Conservation (phyloP, 148 eudicot species). For the Fagopyrum esculentum region DNA sequence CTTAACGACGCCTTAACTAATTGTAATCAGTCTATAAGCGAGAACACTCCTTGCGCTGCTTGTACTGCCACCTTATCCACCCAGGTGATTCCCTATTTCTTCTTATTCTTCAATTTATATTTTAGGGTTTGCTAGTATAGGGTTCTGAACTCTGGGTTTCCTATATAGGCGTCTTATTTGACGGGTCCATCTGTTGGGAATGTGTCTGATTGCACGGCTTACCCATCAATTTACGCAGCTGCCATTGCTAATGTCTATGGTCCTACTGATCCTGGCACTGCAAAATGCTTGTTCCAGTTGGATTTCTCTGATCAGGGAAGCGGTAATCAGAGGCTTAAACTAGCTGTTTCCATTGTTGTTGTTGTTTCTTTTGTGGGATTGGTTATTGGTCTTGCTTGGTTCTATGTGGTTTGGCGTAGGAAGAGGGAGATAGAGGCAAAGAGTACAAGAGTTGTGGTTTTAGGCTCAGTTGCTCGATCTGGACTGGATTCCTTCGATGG, state of each 20-base stretch:
- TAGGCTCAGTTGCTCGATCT: conserved; percentile 26
- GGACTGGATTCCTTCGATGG: conserved; percentile 49
- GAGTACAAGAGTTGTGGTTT: conserved; percentile 17
- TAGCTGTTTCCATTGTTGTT: conserved; percentile 22
- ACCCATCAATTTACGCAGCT: conserved; percentile 54
- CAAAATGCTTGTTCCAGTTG: conserved; percentile 44
- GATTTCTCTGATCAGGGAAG: conserved; percentile 12
- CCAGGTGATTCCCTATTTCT: conserved; percentile 16
- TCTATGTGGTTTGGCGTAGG: conserved; percentile 20
- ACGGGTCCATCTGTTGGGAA: conserved; percentile 32
- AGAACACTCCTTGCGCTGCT: conserved; percentile 47
- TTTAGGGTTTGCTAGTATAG: not conserved
- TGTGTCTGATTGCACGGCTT: conserved; percentile 54
- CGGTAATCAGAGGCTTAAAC: conserved; percentile 14
- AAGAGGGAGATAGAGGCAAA: conserved; percentile 18
- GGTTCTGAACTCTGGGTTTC: not conserved
- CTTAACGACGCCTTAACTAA: conserved; percentile 23
- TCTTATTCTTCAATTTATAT: not conserved
- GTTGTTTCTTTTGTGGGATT: conserved; percentile 29
- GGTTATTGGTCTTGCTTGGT: conserved; percentile 23
- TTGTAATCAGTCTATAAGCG: conserved; percentile 48
- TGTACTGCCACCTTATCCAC: conserved; percentile 38
- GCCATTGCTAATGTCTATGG: conserved; percentile 47
- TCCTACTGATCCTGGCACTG: conserved; percentile 59
- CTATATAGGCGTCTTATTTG: conserved; percentile 23